Percentiles rank a stretch among this genome's conserved stretches.
Conservation (phyloP, 164 flowering plant species). For the Magnolia officinalis region DNA sequence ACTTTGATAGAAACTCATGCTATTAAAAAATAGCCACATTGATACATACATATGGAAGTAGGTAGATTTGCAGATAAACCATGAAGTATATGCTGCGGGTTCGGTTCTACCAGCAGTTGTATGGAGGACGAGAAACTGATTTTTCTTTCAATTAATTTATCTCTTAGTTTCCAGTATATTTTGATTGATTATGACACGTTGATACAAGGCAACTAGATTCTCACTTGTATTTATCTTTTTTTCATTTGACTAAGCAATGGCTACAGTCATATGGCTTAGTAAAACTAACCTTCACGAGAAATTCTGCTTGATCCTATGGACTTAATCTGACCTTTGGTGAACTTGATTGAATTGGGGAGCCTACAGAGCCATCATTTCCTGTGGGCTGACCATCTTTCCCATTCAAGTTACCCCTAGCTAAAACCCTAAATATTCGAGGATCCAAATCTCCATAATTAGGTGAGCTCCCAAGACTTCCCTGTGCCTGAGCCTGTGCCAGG, state of each 20-base stretch:
- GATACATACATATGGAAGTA: too few relatives aligned
- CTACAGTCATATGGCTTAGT: not conserved
- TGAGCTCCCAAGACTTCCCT: constrained; percentile 58
- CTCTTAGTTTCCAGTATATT: too few relatives aligned
- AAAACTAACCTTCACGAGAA: constrained; percentile 30
- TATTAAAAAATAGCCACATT: too few relatives aligned
- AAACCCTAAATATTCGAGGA: constrained; percentile 50
- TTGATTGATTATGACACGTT: too few relatives aligned
- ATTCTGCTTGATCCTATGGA: constrained; percentile 31
- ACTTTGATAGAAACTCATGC: too few relatives aligned
- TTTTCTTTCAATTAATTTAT: too few relatives aligned
- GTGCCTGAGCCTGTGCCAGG: constrained; percentile 75
- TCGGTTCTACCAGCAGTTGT: too few relatives aligned
- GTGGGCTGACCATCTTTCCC: constrained; percentile 75
- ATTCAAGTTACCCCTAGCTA: constrained; percentile 59
- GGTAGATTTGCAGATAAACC: too few relatives aligned
- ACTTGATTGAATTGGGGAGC: constrained; percentile 76
- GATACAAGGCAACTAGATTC: too few relatives aligned
- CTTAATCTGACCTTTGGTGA: constrained; percentile 61
- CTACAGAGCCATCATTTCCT: constrained; percentile 80
- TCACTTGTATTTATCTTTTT: too few relatives aligned
- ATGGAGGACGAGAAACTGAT: too few relatives aligned
- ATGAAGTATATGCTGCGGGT: too few relatives aligned
- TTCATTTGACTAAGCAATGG: not conserved
- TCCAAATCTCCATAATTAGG: constrained; percentile 57